Percentiles rank a stretch among this genome's conserved stretches.
Conservation (phyloP, 768 basidiomycete species). For the Phylloporus scabripes region DNA sequence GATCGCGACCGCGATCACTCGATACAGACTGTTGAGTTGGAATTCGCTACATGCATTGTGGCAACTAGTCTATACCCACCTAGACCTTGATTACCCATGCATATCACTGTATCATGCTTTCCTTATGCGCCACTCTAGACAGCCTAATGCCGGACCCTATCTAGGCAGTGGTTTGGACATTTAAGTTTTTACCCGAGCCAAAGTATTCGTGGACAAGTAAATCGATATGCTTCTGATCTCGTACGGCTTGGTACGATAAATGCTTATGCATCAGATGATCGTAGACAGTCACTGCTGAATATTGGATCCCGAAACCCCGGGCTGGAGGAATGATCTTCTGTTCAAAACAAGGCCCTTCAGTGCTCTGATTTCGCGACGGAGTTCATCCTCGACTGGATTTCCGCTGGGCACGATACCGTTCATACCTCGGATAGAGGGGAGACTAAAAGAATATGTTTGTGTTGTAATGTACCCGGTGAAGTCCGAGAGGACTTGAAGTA, state of each 20-base stretch:
- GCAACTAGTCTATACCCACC: no score
- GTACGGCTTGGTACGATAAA: neutral
- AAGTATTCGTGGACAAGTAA: neutral
- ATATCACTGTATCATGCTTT: constrained; percentile 1
- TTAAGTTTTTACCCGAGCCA: neutral
- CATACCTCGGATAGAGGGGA: constrained; percentile 13
- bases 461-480: constrained; percentile 77
- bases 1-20: no score
- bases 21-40: no score
- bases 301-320: constrained; percentile 7
- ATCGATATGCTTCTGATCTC: neutral
- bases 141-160: neutral
- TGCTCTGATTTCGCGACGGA: constrained; percentile 68
- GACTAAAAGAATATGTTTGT: constrained; percentile 49
- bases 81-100: no score
- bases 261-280: neutral
- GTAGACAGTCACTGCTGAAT: constrained; percentile 1
- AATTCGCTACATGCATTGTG: no score
- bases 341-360: constrained; percentile 77
- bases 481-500: constrained; percentile 60
- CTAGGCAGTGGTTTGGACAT: neutral
- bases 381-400: constrained; percentile 49
- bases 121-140: neutral
- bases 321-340: constrained; percentile 40
- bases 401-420: constrained; percentile 15